Base-by-base conservation (phyloP, 352 stramenopile genomes). In the Globisporangium paroecandrum region DNA sequence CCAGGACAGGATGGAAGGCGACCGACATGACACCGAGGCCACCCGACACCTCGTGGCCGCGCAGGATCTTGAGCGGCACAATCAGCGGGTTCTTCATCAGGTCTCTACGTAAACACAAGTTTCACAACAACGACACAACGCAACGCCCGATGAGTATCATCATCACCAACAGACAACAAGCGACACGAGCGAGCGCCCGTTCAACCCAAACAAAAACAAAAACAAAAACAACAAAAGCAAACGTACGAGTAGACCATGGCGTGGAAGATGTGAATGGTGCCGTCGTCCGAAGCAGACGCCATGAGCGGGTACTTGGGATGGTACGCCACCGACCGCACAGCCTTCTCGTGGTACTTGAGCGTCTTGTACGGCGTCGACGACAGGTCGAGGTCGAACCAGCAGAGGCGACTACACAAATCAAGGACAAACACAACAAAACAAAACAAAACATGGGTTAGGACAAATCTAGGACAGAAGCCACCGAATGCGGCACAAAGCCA, bases 321-420 rank as follows among this genome's bases (percentile, higher is more conserved):
- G 75, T 96, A 99, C 34, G 87, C 84, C 13, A 98, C 96, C 12
- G 87, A 89, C 43, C 98, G 90, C 38, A 99, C 86, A 8, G 97
- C 98, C 72, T 98, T 97, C 72, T 98, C 93, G 79, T 99, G 97
- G 78, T 99, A 99, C 73, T 99, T 98, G 67, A 99, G 86, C 47
- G 97, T 99, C 81, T 99, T 99, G 89, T 98, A 99, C 49, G 98
- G 97, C 66, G 90, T 98, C 53, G 90, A 97, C 15, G 92, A 97
- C 38, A 99, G 77, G 76, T 99, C 98, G 53, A 99, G 78, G 77
- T 99, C 98, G 81, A 99, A 99, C 98, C 98, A 99, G 63, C 97
- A 97, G 67, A 99, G 82, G 24, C 97, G 86, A 55, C 77, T 84
- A 57, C 15, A 47, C 13, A 22, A 54, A 22, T 46, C 24, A 22